Base-by-base conservation (phyloP, 177 flowering plant genomes). In the Vitis hybrid region DNA sequence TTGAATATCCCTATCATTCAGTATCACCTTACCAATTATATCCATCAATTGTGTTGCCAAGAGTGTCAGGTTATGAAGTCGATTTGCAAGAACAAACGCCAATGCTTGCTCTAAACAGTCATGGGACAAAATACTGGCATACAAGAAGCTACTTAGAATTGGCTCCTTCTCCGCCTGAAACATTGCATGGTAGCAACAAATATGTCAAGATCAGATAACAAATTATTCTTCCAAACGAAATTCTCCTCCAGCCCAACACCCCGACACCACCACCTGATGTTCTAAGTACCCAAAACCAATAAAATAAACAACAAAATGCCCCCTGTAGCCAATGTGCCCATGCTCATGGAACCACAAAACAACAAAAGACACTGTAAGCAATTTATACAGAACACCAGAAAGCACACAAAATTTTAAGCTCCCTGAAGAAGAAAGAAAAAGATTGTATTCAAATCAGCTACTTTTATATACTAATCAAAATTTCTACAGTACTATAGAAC, bases 121-220 rank as follows among this genome's bases (percentile, higher is more conserved):
- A 71, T 94, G 98, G 0, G 97, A 76, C 72, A 94, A 77, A 28
- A 94, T 83, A 71, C 92, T 89, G 6, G 97, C 95, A 79, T 94
- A 89, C 81, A 92, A 75, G 82, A 87, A 92, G 82, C 95, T 92
- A 72, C 95, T 92, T 60, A 92, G 77, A 75, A 94, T 84, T 11
- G 97, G 98, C 81, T 93, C 98, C 82, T 79, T 92, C 68, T 93
- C 97, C 50, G 95, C 95, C 97, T 93, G 87, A 73, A 82, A 74
- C 49, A 51, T 59, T 38, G 47, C 18, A 17, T 15, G 31, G 31
- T 28, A 28, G 31, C 31, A 59, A 59, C 13, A 24, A 61, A 15
- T 50, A 33, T 65, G 22, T 13, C 57, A 24, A 28, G 51, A 65
- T 50, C 18, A 18, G 7, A 49, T 6, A 17, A 63, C 15, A 63